Conservation (phyloP, 148 eudicot species). For the Rhododendron mucronatum region DNA sequence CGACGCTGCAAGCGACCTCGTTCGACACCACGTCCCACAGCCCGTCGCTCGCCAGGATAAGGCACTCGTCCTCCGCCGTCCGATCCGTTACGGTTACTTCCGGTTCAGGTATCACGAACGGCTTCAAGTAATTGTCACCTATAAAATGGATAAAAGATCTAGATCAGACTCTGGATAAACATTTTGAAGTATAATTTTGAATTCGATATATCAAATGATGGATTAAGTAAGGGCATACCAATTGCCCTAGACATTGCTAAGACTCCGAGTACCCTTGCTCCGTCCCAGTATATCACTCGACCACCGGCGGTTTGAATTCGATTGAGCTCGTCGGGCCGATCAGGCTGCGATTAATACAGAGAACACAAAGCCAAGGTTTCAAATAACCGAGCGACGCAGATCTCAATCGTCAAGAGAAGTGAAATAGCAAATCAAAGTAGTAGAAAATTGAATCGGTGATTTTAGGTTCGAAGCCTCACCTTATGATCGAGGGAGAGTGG, state of each 20-base stretch:
- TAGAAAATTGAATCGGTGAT: background rate
- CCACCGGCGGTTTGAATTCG: slow-evolving; percentile 36
- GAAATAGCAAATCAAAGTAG: background rate
- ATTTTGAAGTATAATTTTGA: background rate
- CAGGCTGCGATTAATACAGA: slow-evolving; percentile 23
- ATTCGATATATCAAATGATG: background rate
- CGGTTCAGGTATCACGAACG: slow-evolving; percentile 7
- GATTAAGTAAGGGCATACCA: slow-evolving; percentile 11
- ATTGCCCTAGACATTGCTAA: slow-evolving; percentile 37
- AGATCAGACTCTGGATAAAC: background rate
- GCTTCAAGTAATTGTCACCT: slow-evolving; percentile 15
- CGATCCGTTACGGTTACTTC: slow-evolving; percentile 14
- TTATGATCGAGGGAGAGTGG: slow-evolving; percentile 46
- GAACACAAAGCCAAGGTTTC: background rate
- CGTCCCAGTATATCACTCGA: slow-evolving; percentile 36
- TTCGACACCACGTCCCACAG: slow-evolving; percentile 14
- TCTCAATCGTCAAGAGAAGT: background rate
- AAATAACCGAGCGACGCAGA: background rate
- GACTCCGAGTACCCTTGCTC: slow-evolving; percentile 31
- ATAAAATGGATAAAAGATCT: background rate
- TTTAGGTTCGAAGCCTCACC: slow-evolving; percentile 6
- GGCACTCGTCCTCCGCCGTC: slow-evolving; percentile 6
- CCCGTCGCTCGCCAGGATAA: slow-evolving; percentile 14
- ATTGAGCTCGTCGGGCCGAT: slow-evolving; percentile 32
- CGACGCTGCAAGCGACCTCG: slow-evolving; percentile 7